Evolutionary conservation across 2,329 filamentous ascomycete species (phyloP), one percentile per base, ranked within the genome.

Genomic region (Colletotrichum sp.): DNA sequence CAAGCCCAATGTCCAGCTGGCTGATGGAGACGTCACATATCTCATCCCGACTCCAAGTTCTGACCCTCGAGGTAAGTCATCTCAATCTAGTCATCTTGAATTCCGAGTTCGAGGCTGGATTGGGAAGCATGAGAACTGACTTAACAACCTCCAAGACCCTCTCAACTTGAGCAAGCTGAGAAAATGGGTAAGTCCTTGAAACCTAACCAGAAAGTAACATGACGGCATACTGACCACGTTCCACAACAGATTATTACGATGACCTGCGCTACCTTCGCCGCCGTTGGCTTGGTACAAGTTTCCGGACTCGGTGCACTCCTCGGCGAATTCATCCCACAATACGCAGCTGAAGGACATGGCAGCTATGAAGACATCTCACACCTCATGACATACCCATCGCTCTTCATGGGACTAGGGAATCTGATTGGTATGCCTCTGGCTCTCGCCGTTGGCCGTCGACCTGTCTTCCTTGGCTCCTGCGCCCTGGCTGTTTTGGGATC

Each of bases 401-500:
- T 73, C 3, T 73, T 73, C 26, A 83, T 82, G 83, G 83, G 83
- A 1, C 81, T 84, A 15, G 83, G 66, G 3, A 81, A 81, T 32
- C 72, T 81, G 3, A 75, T 81, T 10, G 78, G 78, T 13, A 84
- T 85, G 83, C 83, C 83, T 15, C 61, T 84, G 24, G 83, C 83
- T 1, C 81, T 84, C 16, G 82, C 80, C 3, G 79, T 85, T 24
- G 83, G 83, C 6, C 81, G 83, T 8, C 82, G 83, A 12, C 77
- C 80, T 15, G 83, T 84, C 1, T 75, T 85, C 5, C 78, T 85
- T 5, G 70, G 61, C 3, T 83, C 81, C 4, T 83, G 80, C 0
- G 60, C 80, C 1, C 67, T 84, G 28, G 77, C 84, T 18, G 78
- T 83, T 2, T 7, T 83, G 4, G 80, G 79, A 1, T 79, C 80